These are phyloP conservation scores for Pichia sp. DNA, from an alignment of 1,139 yeast genomes.

Conservation along the genomic window DNA sequence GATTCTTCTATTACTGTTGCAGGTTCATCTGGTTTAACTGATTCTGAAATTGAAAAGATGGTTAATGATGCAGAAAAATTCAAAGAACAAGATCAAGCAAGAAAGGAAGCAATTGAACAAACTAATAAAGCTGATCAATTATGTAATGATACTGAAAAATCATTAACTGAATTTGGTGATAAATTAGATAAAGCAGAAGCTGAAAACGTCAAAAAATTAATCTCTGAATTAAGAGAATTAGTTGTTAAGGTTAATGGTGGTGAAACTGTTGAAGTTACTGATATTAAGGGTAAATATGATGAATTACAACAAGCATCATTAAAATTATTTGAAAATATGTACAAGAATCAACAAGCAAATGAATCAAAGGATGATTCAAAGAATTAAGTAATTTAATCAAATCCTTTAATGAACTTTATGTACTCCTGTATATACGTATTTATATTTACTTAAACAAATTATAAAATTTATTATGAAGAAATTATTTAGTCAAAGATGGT, in stretches of 20 bases:
- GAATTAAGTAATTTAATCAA: not conserved
- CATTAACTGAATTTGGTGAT: constrained; percentile 90
- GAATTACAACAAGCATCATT: constrained; percentile 89
- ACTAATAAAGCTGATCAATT: constrained; percentile 98
- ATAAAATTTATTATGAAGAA: too few relatives aligned
- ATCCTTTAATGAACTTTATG: too few relatives aligned
- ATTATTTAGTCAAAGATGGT: too few relatives aligned
- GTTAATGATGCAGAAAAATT: constrained; percentile 96
- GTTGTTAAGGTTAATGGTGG: constrained; percentile 94
- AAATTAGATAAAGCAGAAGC: constrained; percentile 84
- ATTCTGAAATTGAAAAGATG: constrained; percentile 96
- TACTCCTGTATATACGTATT: too few relatives aligned
- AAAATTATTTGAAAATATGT: constrained; percentile 92
- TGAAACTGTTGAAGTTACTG: constrained; percentile 72
- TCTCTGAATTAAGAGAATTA: constrained; percentile 77
- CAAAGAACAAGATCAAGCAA: constrained; percentile 94
- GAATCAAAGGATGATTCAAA: constrained; percentile 14
- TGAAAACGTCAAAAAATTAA: constrained; percentile 75
- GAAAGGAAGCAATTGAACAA: constrained; percentile 81
- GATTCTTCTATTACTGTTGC: constrained; percentile 99
- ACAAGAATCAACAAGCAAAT: constrained; percentile 53
- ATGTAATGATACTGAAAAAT: constrained; percentile 93
- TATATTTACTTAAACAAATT: too few relatives aligned
- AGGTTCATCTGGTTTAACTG: constrained; percentile 96
- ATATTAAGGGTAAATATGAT: constrained; percentile 87